Evolutionary conservation across 1,284 basidiomycete genomes (phyloP).

Genomic region (Phlebopus sp.): DNA sequence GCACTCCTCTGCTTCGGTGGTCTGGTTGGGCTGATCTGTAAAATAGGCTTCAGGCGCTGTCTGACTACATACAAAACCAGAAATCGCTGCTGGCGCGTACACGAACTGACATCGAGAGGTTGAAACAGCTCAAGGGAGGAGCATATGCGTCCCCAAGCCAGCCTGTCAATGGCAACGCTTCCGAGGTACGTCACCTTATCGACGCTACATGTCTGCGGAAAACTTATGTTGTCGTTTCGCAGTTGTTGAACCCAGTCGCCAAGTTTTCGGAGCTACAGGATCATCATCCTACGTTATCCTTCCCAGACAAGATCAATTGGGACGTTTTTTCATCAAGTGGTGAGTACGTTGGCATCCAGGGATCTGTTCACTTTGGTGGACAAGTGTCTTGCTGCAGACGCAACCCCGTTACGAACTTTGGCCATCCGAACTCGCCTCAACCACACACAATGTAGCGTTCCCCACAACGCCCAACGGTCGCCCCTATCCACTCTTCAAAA

Average conservation of each 20-base stretch:
- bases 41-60: conserved; percentile 61
- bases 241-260: conserved; percentile 11
- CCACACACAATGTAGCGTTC: conserved; percentile 38
- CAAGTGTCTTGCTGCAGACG: conserved; percentile 27
- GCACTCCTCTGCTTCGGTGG: conserved; percentile 15
- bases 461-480: conserved; percentile 39
- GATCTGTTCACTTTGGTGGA: too few species aligned
- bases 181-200: conserved; percentile 32
- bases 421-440: conserved; percentile 35
- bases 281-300: conserved; percentile 30
- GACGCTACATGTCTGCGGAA: conserved; percentile 10
- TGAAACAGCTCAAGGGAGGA: conserved; percentile 43
- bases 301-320: conserved; percentile 31
- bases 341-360: conserved; percentile 12
- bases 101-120: conserved; percentile 55
- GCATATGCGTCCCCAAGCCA: conserved; percentile 32
- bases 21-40: conserved; percentile 8
- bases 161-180: conserved; percentile 28
- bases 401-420: conserved; percentile 45
- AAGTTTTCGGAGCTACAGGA: conserved; percentile 36
- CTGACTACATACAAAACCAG: conserved; percentile 61
- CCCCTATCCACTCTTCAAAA: conserved; percentile 59
- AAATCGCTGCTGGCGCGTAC: conserved; percentile 53
- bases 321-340: conserved; percentile 30
- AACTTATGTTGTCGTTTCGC: conserved; percentile 4